Percentiles rank a stretch among this genome's conserved stretches.
Evolutionary conservation across 345 rosid genomes (phyloP).

Genomic region (Xanthoceras sorbifolium): DNA sequence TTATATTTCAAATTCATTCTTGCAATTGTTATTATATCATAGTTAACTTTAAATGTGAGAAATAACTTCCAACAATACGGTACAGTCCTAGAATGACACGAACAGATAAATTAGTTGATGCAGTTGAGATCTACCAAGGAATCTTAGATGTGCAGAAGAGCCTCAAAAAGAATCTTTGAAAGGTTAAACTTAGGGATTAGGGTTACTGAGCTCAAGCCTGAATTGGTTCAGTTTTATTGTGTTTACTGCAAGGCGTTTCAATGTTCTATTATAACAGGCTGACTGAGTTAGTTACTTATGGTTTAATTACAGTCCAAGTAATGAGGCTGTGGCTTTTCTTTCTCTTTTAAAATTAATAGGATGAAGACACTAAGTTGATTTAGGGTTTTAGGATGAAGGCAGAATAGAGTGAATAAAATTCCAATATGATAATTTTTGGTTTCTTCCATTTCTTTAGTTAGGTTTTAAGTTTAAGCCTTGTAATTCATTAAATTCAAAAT

Average conservation of each 20-base stretch:
- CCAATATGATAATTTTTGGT: neutral
- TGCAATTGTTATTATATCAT: neutral
- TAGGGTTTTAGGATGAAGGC: neutral
- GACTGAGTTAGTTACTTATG: neutral
- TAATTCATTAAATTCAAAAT: neutral
- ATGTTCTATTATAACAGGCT: neutral
- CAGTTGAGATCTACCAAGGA: neutral
- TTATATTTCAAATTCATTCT: neutral
- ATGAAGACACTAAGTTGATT: neutral
- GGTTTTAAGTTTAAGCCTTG: neutral
- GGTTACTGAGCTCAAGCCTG: neutral
- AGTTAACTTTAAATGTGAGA: neutral
- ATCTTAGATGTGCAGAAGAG: neutral
- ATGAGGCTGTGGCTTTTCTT: neutral
- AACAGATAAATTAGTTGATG: neutral
- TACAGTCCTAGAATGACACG: neutral
- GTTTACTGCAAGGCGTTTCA: neutral
- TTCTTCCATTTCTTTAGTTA: neutral
- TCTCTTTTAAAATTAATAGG: no score
- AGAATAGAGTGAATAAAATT: neutral
- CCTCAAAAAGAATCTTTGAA: neutral
- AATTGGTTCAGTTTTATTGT: neutral
- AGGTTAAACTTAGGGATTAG: slow-evolving; percentile 1
- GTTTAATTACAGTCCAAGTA: neutral
- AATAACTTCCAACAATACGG: neutral